These are phyloP conservation scores for Corylus heterophylla DNA, from an alignment of 306 rosid genomes.

Conservation along the genomic window DNA sequence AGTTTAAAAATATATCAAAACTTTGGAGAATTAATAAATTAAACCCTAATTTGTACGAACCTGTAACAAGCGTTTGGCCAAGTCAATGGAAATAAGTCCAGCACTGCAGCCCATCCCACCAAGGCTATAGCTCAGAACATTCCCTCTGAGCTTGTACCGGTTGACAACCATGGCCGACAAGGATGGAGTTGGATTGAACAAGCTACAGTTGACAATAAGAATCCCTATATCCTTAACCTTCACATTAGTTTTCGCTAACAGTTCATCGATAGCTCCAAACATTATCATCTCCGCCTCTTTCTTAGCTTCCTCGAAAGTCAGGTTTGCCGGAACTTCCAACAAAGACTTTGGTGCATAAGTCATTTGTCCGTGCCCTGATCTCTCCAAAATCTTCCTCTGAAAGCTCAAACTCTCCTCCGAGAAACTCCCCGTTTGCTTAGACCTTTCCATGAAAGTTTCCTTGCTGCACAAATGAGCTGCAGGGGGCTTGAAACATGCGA, in stretches of 20 bases:
- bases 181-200: neutral
- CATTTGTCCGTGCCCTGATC: neutral
- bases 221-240: conserved; percentile 1
- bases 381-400: conserved; percentile 8
- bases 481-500: neutral
- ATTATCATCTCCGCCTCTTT: conserved; percentile 1
- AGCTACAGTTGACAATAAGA: neutral
- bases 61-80: conserved; percentile 1
- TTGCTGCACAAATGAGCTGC: neutral
- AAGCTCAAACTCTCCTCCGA: neutral
- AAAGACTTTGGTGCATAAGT: neutral
- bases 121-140: neutral
- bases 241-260: neutral
- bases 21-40: too few relatives aligned
- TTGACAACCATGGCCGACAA: conserved; percentile 4
- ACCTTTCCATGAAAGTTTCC: neutral
- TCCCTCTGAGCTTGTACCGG: conserved; percentile 13
- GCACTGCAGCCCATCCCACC: conserved; percentile 15
- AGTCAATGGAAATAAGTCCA: conserved; percentile 4
- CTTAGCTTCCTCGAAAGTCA: neutral
- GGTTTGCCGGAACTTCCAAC: neutral
- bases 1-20: too few relatives aligned
- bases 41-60: neutral
- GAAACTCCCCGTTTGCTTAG: neutral
- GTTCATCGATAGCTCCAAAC: conserved; percentile 4